Base-by-base conservation (phyloP, 2,329 filamentous ascomycete genomes). In the Magnaporthiopsis incrustans region DNA sequence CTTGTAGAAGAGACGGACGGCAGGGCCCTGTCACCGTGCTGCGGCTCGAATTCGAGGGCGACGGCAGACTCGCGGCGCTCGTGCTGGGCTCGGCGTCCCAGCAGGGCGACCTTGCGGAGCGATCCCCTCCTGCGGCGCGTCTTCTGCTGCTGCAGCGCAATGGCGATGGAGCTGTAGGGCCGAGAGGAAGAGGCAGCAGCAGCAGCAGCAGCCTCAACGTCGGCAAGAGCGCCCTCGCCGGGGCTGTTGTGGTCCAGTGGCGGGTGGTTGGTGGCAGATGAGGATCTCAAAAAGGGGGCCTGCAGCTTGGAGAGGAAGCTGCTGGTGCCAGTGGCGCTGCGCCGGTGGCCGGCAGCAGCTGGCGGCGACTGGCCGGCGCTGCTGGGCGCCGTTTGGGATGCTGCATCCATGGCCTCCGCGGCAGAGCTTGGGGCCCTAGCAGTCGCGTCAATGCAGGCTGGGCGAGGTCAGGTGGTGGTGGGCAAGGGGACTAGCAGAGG, bases 51-150 rank as follows among this genome's bases (percentile, higher is more conserved):
- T 57, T 67, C 62, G 53, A 68, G 53, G 30, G 44, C 32, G 15
- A 22, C 32, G 26, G 58, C 58, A 22, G 44, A 59, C 64, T 86
- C 86, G 68, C 78, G 83, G 71, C 77, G 81, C 69, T 85, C 86
- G 66, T 84, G 81, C 73, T 84, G 86, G 64, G 82, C 85, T 66
- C 89, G 88, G 67, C 89, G 89, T 22, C 91, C 91, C 25, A 97
- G 81, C 61, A 97, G 80, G 32, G 92, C 92, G 14, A 91, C 91
- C 76, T 97, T 97, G 66, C 93, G 85, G 73, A 97, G 79, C 14
- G 93, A 97, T 4, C 92, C 92, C 73, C 90, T 90, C 66, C 93
- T 85, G 70, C 88, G 87, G 64, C 92, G 81, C 60, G 85, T 85
- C 73, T 78, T 82, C 68, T 77, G 73, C 67, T 79, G 72, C 66